Evolutionary conservation across 2,329 filamentous ascomycete species (phyloP), one percentile per base, ranked within the genome.

Genomic region (Calonectria henricotiae): DNA sequence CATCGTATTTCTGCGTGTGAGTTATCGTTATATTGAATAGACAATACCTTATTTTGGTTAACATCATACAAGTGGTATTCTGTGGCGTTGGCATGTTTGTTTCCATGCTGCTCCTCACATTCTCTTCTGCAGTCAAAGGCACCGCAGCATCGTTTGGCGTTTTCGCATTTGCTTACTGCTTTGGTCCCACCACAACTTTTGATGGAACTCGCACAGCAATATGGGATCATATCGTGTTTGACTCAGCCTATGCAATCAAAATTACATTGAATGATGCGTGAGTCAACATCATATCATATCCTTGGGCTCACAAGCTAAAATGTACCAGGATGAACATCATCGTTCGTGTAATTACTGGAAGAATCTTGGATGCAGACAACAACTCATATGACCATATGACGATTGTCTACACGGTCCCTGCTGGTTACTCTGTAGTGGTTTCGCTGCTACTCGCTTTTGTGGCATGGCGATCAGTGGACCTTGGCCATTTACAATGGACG

Each of bases 181-280:
- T 90, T 9, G 89, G 89, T 0, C 88, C 89, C 0, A 89, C 88
- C 0, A 82, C 85, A 3, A 88, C 91, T 69, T 89, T 91, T 55
- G 89, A 91, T 71, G 82, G 86, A n/a, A 88, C 90, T 13, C 86
- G 89, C 12, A 90, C 89, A 0, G 84, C 85, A 0, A 85, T 91
- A 77, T 89, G 87, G 86, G 83, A 89, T 32, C 86, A 88, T 64
- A 86, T 86, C 0, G 86, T 89, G 0, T 91, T 91, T 71, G 89
- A 89, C 0, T 86, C 87, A 0, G 89, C 86, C 0, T 91, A 90
- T 66, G 83, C 88, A 1, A 77, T 90, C 55, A 91, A 91, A 71
- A 85, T 90, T 47, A 87, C 86, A 20, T 86, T 90, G 76, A 90
- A 90, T 74, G 91, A 91, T 75, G 65, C 71, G 66, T 73, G 51